Conservation (phyloP, 2,329 filamentous ascomycete species). For the Talaromyces sp. region DNA sequence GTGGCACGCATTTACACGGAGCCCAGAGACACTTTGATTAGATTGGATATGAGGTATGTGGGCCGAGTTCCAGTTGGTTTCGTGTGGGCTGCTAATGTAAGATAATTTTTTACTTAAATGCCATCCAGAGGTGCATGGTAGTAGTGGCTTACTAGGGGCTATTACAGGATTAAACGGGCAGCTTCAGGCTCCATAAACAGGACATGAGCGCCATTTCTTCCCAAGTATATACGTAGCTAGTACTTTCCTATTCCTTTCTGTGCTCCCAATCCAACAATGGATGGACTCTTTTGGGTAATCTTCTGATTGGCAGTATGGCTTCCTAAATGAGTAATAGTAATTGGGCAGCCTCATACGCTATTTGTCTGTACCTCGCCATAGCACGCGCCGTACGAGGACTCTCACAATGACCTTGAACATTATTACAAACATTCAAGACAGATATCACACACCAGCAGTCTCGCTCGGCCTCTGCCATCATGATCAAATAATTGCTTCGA, state of each 20-base stretch:
- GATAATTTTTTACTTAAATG: background rate
- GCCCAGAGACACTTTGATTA: background rate
- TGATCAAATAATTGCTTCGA: background rate
- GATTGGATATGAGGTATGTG: background rate
- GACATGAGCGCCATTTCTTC: background rate
- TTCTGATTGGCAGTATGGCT: background rate
- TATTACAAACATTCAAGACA: background rate
- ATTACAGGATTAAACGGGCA: background rate
- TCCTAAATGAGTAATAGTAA: background rate
- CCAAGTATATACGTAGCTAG: background rate
- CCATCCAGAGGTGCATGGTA: background rate
- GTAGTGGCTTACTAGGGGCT: background rate
- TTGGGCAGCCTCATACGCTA: background rate
- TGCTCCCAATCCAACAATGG: background rate
- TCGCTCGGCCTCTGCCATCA: background rate
- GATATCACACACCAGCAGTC: background rate
- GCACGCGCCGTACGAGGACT: background rate
- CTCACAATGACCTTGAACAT: background rate
- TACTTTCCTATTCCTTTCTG: background rate
- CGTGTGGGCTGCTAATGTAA: background rate
- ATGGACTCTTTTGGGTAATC: background rate
- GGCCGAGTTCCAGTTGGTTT: background rate
- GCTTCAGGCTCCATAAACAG: background rate
- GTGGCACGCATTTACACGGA: constrained; percentile 4
- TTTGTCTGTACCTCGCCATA: background rate